Evolutionary conservation across 1,284 basidiomycete species (phyloP).

Genomic region (Austroboletus novae-zelandiae): DNA sequence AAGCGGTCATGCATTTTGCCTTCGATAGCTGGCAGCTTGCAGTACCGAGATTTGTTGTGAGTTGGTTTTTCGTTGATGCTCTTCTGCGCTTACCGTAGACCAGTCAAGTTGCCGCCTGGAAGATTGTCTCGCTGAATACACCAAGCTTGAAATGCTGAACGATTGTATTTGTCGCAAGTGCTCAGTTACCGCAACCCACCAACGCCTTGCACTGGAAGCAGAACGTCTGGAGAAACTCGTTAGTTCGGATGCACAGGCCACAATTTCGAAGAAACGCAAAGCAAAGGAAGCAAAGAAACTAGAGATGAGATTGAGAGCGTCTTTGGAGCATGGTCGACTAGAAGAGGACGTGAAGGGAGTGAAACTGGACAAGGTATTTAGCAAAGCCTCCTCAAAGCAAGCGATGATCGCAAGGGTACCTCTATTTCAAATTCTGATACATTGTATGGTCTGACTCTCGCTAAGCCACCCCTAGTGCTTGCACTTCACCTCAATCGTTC

Average conservation of each 20-base stretch:
- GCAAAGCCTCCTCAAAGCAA: constrained; percentile 79
- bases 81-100: constrained; percentile 8
- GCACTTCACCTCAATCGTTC: constrained; percentile 87
- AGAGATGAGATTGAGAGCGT: constrained; percentile 55
- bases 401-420: constrained; percentile 80
- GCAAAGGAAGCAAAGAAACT: constrained; percentile 67
- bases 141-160: constrained; percentile 75
- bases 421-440: constrained; percentile 2
- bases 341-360: constrained; percentile 79
- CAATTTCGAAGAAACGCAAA: constrained; percentile 69
- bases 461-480: constrained; percentile 77
- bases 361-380: constrained; percentile 70
- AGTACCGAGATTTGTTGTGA: constrained; percentile 59
- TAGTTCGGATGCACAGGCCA: constrained; percentile 39
- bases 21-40: constrained; percentile 82
- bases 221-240: constrained; percentile 50
- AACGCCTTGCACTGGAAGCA: constrained; percentile 56
- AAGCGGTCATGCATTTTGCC: constrained; percentile 84
- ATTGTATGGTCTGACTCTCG: constrained; percentile 15
- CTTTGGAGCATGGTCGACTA: constrained; percentile 71
- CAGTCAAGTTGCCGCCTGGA: constrained; percentile 62
- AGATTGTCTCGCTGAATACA: constrained; percentile 78
- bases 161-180: constrained; percentile 85
- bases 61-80: constrained; percentile 21
- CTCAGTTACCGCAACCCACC: constrained; percentile 69